Base-by-base conservation (phyloP, 2,329 filamentous ascomycete genomes). In the Diaporthe ampelina region DNA sequence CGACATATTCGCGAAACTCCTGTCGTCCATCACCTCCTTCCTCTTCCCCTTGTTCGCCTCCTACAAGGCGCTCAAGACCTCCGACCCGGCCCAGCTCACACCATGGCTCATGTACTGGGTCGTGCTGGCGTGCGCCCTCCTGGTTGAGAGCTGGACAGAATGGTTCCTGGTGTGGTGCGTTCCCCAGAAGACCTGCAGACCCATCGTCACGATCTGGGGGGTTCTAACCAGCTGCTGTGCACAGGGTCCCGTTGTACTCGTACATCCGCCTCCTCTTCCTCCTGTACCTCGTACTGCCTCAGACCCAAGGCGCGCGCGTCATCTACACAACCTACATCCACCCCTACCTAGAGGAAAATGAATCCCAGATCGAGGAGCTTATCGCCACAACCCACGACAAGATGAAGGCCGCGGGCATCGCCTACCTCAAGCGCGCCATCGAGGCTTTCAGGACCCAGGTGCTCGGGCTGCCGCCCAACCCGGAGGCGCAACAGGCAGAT, bases 91-190 rank as follows among this genome's bases (percentile, higher is more conserved):
- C 50, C 92, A 97, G 81, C 89, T 98, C 75, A 94, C 94, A 77
- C 96, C 96, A 92, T 99, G 97, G 97, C 91, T 98, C 78, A 98
- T 98, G 94, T 99, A 98, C 89, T 99, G 96, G 94, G 95, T 98
- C 75, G 95, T 98, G 32, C 90, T 98, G 77, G 94, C 94, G 76
- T 93, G 94, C 82, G 91, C 92, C 79, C 88, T 95, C 73, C 90
- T 97, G 76, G 91, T 92, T 84, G 97, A 98, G 86, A 95, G 93
- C 61, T 97, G 95, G 91, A 92, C 94, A 73, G 91, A 93, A 79
- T 98, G 96, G 85, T 92, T 98, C 80, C 89, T 98, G 61, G 89
- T 89, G 82, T 98, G 95, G 93, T 92, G 85, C 70, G 85, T 65
- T 5, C 40, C 68, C 54, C 24, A 15, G 52, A 52, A 24, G 68